Base-by-base conservation (phyloP, 331 rosid genomes). In the Malus hybrid region DNA sequence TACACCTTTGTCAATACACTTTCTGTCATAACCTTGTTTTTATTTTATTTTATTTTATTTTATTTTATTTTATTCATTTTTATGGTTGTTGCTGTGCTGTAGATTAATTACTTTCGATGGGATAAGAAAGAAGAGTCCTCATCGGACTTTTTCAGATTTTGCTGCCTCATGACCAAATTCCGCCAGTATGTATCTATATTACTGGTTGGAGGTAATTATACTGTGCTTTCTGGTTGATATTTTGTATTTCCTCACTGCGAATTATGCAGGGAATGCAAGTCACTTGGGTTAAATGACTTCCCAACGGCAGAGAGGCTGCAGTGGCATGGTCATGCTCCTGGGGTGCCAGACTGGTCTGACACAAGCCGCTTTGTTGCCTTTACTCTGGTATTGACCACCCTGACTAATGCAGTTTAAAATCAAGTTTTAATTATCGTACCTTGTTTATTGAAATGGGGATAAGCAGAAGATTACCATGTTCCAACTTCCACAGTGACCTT, bases 281-380 rank as follows among this genome's bases (percentile, higher is more conserved):
- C 97, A 7, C 90, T 92, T 53, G 92, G 97, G 78, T 78, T 92
- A 75, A 79, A 85, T 57, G 96, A 92, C 82, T 94, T 90, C 79
- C 97, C 99, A 28, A 94, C 97, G 26, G 88, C 97, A 42, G 81
- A 86, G 86, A 89, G 96, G 86, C 85, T 94, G 77, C 97, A 89
- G 82, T 94, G 97, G 99, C 99, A 94, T 78, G 99, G 99, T 53
- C 93, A 79, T 78, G 72, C 86, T 85, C 97, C 97, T 50, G 88
- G 82, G 80, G 56, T 18, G 70, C 99, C 99, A 70, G 89, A 92
- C 82, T 94, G 99, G 99, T 88, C 97, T 65, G 62, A 81, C 84
- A 84, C 76, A 61, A 90, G 97, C 83, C 99, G 96, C 69, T 92
- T 88, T 74, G 98, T 94, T 64, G 97, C 98, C 73, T 90, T 90